Evolutionary conservation across 768 basidiomycete genomes (phyloP).

Genomic region (Chlorophyllum brunneum): DNA sequence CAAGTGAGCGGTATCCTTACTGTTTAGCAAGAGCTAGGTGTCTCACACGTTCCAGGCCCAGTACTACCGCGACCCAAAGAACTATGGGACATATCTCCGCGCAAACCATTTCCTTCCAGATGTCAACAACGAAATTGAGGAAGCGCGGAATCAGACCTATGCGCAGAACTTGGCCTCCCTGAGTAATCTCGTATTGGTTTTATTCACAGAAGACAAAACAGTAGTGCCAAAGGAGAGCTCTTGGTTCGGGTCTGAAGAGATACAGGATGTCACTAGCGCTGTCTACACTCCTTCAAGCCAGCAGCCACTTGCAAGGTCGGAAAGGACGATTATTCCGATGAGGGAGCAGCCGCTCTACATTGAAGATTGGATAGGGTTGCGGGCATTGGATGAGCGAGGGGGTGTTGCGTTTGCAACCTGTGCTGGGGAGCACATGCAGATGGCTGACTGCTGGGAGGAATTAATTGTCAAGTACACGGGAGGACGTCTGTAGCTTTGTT

Average conservation of each 20-base stretch:
- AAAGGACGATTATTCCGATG: constrained; percentile 60
- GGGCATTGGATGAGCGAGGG: constrained; percentile 62
- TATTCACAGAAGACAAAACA: constrained; percentile 72
- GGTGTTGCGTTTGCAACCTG: constrained; percentile 59
- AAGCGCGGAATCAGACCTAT: constrained; percentile 55
- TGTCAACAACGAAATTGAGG: constrained; percentile 76
- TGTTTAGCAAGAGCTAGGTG: neutral
- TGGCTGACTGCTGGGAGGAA: constrained; percentile 58
- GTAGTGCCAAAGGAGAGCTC: constrained; percentile 82
- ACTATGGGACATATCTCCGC: constrained; percentile 52
- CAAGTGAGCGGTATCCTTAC: constrained; percentile 42
- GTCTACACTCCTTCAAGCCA: neutral
- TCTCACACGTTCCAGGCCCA: constrained; percentile 54
- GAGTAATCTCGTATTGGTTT: constrained; percentile 64
- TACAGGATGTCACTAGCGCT: constrained; percentile 26
- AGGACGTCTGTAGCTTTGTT: constrained; percentile 13
- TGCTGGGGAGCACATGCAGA: constrained; percentile 73
- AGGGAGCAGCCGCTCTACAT: constrained; percentile 64
- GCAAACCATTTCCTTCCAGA: constrained; percentile 65
- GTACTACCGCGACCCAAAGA: constrained; percentile 75
- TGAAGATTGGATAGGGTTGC: constrained; percentile 82
- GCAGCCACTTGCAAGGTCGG: neutral
- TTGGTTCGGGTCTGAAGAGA: constrained; percentile 78
- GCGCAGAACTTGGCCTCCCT: constrained; percentile 55
- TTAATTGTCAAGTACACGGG: constrained; percentile 44